Percentiles rank a stretch among this genome's conserved stretches.
phyloP scores from a whole-genome alignment of 345 rosid species.

The Kernera saxatilis region DNA sequence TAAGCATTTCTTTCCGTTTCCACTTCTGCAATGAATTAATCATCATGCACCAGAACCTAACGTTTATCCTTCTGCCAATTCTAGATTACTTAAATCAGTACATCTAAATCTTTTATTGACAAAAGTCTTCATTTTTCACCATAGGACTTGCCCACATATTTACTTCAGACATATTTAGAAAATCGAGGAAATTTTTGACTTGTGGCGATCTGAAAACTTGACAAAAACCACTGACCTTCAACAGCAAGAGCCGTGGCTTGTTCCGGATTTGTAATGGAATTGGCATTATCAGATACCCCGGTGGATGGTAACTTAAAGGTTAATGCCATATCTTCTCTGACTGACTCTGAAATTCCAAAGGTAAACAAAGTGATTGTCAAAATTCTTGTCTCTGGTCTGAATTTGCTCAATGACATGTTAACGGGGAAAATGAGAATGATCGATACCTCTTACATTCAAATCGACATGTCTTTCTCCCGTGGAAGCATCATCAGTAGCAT shows the following conservation, averaged over 20 bases:
- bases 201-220: slow-evolving; percentile 4
- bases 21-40: slow-evolving; percentile 25
- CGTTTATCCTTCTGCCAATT: neutral
- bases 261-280: slow-evolving; percentile 40
- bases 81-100: neutral
- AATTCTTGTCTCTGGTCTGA: slow-evolving; percentile 11
- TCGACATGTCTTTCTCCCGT: slow-evolving; percentile 27
- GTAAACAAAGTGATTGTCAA: slow-evolving; percentile 28
- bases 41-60: slow-evolving; percentile 11
- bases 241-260: slow-evolving; percentile 57
- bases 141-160: neutral
- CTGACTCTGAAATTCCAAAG: slow-evolving; percentile 34
- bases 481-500: slow-evolving; percentile 32
- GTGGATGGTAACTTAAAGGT: slow-evolving; percentile 50
- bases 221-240: slow-evolving; percentile 46
- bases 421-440: slow-evolving; percentile 24
- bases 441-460: slow-evolving; percentile 32
- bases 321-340: slow-evolving; percentile 39
- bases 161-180: neutral
- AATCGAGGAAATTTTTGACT: neutral
- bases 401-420: slow-evolving; percentile 32
- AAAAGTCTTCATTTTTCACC: neutral
- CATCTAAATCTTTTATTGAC: neutral
- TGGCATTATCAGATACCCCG: slow-evolving; percentile 39
- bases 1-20: slow-evolving; percentile 22